Evolutionary conservation across 768 basidiomycete species (phyloP), one percentile per base, ranked within the genome.

Genomic region (Lactarius quietus): DNA sequence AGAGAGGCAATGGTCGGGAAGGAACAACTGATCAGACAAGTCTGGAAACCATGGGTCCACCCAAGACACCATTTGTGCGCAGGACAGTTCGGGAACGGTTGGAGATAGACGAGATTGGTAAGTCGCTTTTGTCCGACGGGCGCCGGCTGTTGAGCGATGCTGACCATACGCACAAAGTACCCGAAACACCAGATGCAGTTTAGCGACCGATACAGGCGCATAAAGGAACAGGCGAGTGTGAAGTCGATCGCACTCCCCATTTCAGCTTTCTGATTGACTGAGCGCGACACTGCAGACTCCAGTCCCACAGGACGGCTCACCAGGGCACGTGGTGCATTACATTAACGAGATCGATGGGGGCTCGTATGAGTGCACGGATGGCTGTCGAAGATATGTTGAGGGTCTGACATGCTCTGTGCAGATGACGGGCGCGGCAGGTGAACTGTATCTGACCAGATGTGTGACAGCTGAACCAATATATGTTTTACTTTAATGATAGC

Each of bases 91-190:
- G 61, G 26, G 65, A 45, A 39, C 15, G 26, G 39, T 3, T 57
- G 51, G 65, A 57, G 29, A 58, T 39, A 35, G 56, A 66, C 31
- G 65, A 66, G 20, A 66, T 66, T 12, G 61, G 65, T 66, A n/a
- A 20, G 61, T 5, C 5, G 17, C 48, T 53, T 7, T 8, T 33
- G n/a, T n/a, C n/a, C n/a, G n/a, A n/a, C n/a, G 8, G 2, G 10
- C 29, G 31, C 31, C 6, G 5, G 9, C 14, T 29, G 29, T n/a
- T 15, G 28, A 15, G 31, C n/a, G 35, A 3, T 8, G 23, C 39
- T 17, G 23, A 45, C n/a, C 17, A 2, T 5, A n/a, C 12, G 14
- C 48, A 4, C 14, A n/a, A 33, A 66, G 65, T 66, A 1, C 65
- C 65, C 28, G 65, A 66, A 29, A 66, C 65, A 31, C 65, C 65